Evolutionary conservation across 345 rosid genomes (phyloP).

Genomic region (Dimocarpus longan): DNA sequence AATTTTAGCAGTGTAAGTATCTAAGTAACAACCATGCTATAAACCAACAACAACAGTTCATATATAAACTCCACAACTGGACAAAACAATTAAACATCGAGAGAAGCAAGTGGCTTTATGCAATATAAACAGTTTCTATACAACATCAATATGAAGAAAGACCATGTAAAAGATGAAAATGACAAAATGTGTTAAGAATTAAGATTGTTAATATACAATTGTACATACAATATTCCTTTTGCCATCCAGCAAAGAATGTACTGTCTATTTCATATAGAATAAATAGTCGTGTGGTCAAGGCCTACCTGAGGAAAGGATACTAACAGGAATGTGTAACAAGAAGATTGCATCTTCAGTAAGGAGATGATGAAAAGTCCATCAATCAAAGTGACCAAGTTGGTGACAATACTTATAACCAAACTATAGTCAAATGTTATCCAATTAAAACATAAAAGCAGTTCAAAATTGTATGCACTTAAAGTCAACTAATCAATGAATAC

Average conservation of each 20-base stretch:
- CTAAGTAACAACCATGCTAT: neutral
- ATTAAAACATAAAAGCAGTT: neutral
- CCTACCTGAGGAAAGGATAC: neutral
- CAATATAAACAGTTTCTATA: neutral
- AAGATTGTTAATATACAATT: too few relatives aligned
- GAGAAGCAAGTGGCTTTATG: neutral
- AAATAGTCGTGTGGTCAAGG: neutral
- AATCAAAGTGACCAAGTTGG: neutral
- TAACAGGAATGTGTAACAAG: neutral
- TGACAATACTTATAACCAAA: neutral
- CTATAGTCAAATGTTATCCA: neutral
- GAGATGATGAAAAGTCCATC: neutral
- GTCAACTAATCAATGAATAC: neutral
- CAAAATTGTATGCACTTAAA: neutral
- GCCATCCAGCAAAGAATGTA: neutral
- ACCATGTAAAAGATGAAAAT: neutral
- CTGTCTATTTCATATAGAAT: neutral
- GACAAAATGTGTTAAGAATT: neutral
- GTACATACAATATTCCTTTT: neutral
- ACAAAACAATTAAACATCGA: neutral
- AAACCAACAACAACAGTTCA: neutral
- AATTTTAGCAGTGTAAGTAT: constrained; percentile 19
- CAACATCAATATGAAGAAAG: neutral
- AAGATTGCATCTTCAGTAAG: neutral
- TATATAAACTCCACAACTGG: neutral